Percentiles rank a stretch among this genome's conserved stretches.
Conservation (phyloP, 208 protist genomes). For the Crithidia acanthocephali region DNA sequence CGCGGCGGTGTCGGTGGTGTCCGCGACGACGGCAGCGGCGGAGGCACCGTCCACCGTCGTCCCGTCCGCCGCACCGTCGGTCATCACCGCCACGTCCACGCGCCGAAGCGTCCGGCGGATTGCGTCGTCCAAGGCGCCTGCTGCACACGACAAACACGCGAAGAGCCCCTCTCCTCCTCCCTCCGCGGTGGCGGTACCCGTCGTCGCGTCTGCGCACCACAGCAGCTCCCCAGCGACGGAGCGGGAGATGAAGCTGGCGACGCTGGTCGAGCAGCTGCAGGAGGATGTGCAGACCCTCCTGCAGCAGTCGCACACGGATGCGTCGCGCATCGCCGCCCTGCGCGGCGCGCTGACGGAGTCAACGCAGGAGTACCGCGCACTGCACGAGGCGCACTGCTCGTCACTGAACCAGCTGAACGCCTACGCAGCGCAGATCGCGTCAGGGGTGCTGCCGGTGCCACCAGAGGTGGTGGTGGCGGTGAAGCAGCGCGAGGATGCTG, state of each 20-base stretch:
- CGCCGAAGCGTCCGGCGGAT: too few relatives aligned
- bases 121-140: too few relatives aligned
- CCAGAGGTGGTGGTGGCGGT: not conserved
- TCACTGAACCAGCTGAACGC: conserved; percentile 20
- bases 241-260: conserved; percentile 6
- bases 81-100: not conserved
- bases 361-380: conserved; percentile 7
- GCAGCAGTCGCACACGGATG: conserved; percentile 12
- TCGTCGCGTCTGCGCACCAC: too few relatives aligned
- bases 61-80: not conserved
- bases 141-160: too few relatives aligned
- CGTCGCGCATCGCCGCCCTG: conserved; percentile 13
- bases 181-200: too few relatives aligned
- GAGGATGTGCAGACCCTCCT: conserved; percentile 11
- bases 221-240: conserved; percentile 10
- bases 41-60: not conserved
- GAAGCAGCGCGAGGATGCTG: not conserved
- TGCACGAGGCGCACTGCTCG: conserved; percentile 15
- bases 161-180: not conserved
- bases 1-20: too few relatives aligned
- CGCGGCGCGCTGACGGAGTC: conserved; percentile 5
- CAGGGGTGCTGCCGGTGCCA: not conserved
- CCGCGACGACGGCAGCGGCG: too few relatives aligned
- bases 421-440: conserved; percentile 6
- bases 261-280: conserved; percentile 13